Conservation (phyloP, 208 protist genomes). For the Trichomonas tenax region DNA sequence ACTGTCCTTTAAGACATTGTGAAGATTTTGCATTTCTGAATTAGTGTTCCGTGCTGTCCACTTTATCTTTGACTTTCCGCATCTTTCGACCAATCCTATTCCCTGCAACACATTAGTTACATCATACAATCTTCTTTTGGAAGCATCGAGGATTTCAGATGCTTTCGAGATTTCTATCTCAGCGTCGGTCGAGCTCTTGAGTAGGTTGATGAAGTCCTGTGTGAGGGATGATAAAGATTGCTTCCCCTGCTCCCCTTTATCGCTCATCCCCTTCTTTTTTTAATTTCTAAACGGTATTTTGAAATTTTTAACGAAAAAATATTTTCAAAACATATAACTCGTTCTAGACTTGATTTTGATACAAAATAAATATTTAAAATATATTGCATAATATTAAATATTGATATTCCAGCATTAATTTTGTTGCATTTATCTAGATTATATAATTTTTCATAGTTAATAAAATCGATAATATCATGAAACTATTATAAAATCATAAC, state of each 20-base stretch:
- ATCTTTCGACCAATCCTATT: not conserved
- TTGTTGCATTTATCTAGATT: no score
- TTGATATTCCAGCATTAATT: no score
- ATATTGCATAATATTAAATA: no score
- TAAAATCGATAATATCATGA: no score
- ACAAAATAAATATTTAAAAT: no score
- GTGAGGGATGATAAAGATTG: not conserved
- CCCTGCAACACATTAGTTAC: not conserved
- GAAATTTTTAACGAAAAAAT: no score
- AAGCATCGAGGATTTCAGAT: not conserved
- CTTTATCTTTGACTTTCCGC: not conserved
- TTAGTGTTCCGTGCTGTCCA: not conserved
- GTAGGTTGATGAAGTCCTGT: not conserved
- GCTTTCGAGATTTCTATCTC: not conserved
- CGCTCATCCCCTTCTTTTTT: not conserved
- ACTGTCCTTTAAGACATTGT: not conserved
- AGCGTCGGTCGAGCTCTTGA: not conserved
- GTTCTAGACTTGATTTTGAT: no score
- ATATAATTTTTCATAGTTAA: no score
- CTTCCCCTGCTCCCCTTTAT: not conserved
- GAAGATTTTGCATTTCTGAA: not conserved
- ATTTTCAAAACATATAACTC: no score
- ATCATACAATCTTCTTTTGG: not conserved
- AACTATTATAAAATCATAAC: no score
- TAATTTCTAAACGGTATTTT: no score